Percentiles rank a stretch among this genome's conserved stretches.
phyloP scores from a whole-genome alignment of 345 rosid genomes.

The rapeseed (Brassica napus) region Da-Ae NC_063444.1:5177001-5177500 shows the following conservation, averaged over 20 bases:
- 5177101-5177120: slow-evolving; percentile 76
- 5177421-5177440: slow-evolving; percentile 67
- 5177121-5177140: slow-evolving; percentile 67
- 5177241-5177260: slow-evolving; percentile 62
- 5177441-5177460: slow-evolving; percentile 74
- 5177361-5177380: slow-evolving; percentile 20
- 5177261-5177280: slow-evolving; percentile 77
- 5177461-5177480: slow-evolving; percentile 61
- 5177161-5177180: slow-evolving; percentile 83
- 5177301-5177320: slow-evolving; percentile 56
- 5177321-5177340: neutral
- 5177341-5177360: slow-evolving; percentile 11
- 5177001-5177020: slow-evolving; percentile 72
- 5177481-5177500: slow-evolving; percentile 60
- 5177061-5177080: slow-evolving; percentile 89
- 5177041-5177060: slow-evolving; percentile 88
- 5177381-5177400: slow-evolving; percentile 71
- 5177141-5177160: slow-evolving; percentile 77
- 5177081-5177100: slow-evolving; percentile 74
- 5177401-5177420: slow-evolving; percentile 77
- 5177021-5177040: slow-evolving; percentile 90
- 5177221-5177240: slow-evolving; percentile 81
- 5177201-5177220: slow-evolving; percentile 70
- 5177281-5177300: slow-evolving; percentile 76
- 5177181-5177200: slow-evolving; percentile 66